Conservation (phyloP, 176 grass and related monocot species). For the Phyllostachys edulis region DNA sequence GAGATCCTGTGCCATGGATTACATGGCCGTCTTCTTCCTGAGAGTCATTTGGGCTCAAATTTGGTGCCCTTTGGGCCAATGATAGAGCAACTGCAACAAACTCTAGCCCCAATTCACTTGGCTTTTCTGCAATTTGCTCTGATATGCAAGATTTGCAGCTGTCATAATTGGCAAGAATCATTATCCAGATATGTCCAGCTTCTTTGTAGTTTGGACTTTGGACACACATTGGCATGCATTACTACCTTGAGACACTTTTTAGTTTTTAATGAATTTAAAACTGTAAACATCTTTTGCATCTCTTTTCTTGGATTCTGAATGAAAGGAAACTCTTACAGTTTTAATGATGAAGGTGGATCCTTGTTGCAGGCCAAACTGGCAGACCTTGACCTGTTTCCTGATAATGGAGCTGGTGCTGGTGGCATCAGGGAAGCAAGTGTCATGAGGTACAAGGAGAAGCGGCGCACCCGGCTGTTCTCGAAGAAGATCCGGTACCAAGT, state of each 20-base stretch:
- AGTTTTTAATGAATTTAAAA: not conserved
- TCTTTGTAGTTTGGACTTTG: constrained; percentile 36
- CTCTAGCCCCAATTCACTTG: constrained; percentile 40
- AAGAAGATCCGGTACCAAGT: constrained; percentile 99
- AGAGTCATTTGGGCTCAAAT: constrained; percentile 37
- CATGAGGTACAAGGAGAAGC: constrained; percentile 97
- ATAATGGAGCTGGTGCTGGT: constrained; percentile 40
- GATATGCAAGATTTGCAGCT: constrained; percentile 34
- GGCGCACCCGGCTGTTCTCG: constrained; percentile 78
- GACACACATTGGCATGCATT: constrained; percentile 27
- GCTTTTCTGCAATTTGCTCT: constrained; percentile 50
- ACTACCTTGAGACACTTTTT: constrained; percentile 11
- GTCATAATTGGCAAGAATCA: constrained; percentile 33
- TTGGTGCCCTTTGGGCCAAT: constrained; percentile 38
- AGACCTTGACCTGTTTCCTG: constrained; percentile 80
- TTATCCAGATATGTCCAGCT: constrained; percentile 46
- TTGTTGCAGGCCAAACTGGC: constrained; percentile 63
- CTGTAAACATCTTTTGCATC: not conserved
- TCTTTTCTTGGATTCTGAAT: constrained; percentile 9
- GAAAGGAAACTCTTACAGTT: not conserved
- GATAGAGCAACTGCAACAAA: constrained; percentile 49
- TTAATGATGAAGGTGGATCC: not conserved
- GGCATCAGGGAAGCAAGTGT: constrained; percentile 92
- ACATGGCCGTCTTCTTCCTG: constrained; percentile 39
- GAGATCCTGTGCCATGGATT: constrained; percentile 27